Evolutionary conservation across 176 grass and related monocot genomes (phyloP), one percentile per base, ranked within the genome.

Genomic region (Lolium rigidum): DNA sequence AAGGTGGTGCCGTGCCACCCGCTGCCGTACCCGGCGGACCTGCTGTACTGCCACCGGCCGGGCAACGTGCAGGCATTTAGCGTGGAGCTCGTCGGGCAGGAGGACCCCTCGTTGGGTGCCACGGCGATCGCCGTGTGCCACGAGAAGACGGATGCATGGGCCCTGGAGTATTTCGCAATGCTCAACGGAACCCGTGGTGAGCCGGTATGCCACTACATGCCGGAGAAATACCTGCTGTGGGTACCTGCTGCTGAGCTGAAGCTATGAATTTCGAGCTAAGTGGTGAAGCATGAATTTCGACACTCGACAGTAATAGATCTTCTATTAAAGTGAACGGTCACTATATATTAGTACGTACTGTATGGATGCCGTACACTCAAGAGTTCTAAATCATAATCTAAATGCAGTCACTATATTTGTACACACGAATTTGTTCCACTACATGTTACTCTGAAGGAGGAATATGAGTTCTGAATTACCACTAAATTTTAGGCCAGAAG

Each of bases 51-150:
- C 38, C 68, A 70, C 38, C 38, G 38, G 38, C 68, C 68, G 1
- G 0, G 68, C 18, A 12, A 5, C 10, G 71, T 75, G 22, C 0
- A 16, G 47, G 47, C 72, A 7, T 2, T 75, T 7, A 13, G 72
- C 7, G 72, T 75, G 22, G 72, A 75, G 22, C 72, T 75, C 1
- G 47, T 75, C 47, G 72, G 71, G 1, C 21, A 74, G 22, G 71
- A 52, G 6, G 24, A 31, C 22, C 14, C 22, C 10, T 52, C 72
- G 12, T 47, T 52, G 47, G 47, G 47, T 3, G 72, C 47, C 13
- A 75, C 47, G 72, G 72, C 72, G 21, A 31, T 75, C 14, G 47
- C 72, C 47, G 72, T 75, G 22, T 75, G 72, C 72, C 72, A 75
- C 6, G 72, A 75, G 13, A 8, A 18, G 46, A 75, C 72, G 3